phyloP scores from a whole-genome alignment of 2,329 filamentous ascomycete genomes.

The Arthroderma sp. region DNA sequence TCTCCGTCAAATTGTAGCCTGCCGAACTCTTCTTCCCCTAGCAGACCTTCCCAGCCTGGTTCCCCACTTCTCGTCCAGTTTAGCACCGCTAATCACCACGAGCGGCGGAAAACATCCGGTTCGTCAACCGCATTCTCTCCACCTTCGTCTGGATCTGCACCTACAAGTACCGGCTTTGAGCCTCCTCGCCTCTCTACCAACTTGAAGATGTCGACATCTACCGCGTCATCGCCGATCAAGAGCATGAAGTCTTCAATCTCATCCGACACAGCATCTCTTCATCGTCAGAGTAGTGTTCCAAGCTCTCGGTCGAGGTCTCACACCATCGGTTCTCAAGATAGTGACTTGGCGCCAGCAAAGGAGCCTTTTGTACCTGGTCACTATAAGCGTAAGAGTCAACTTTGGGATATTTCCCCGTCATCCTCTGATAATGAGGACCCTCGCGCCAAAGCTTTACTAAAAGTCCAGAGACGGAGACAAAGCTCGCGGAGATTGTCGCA shows the following conservation, averaged over 20 bases:
- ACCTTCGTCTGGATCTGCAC: conserved; percentile 23
- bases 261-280: conserved; percentile 44
- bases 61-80: conserved; percentile 95
- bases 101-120: conserved; percentile 84
- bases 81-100: conserved; percentile 67
- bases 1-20: conserved; percentile 75
- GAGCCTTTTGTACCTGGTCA: conserved; percentile 53
- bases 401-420: conserved; percentile 92
- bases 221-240: conserved; percentile 44
- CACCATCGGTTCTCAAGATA: conserved; percentile 88
- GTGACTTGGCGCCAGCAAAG: conserved; percentile 60
- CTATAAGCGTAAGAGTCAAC: conserved; percentile 82
- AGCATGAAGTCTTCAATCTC: conserved; percentile 30
- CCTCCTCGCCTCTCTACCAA: conserved; percentile 48
- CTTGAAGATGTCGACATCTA: conserved; percentile 39
- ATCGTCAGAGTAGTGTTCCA: conserved; percentile 53
- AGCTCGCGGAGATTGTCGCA: conserved; percentile 90
- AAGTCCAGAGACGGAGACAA: conserved; percentile 86
- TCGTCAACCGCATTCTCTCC: conserved; percentile 76
- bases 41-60: conserved; percentile 67
- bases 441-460: conserved; percentile 76
- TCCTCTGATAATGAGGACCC: conserved; percentile 96
- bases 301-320: conserved; percentile 64
- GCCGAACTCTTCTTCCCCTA: conserved; percentile 79
- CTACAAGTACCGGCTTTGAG: conserved; percentile 54